Base-by-base conservation (phyloP, 108 stramenopile species). In the Fistulifera pelliculosa region DNA sequence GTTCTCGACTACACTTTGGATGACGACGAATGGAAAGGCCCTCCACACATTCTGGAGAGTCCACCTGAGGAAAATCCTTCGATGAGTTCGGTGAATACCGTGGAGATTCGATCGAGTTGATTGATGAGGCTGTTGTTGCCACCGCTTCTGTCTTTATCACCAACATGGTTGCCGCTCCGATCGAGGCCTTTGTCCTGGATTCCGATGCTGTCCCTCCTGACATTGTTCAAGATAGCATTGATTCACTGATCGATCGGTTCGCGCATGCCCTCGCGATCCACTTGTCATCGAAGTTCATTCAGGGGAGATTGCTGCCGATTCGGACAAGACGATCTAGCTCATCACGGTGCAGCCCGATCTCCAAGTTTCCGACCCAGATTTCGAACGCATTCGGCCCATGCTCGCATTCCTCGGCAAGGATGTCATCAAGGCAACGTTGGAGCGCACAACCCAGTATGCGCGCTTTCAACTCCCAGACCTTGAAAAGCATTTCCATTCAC, bases 391-490 rank as follows among this genome's bases (percentile, higher is more conserved):
- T 35, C 16, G 52, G 54, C 39, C 38, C 28, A 54, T 50, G 23
- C 23, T 50, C 3, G 31, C 31, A 3, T 35, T 6, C 31, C 31
- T 41, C 16, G 51, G 63, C 8, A 31, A 8, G 0, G 27, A 54
- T 13, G 38, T 54, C 1, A 64, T 70, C 7, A n/a, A 52, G 51
- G n/a, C 15, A 1, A 65, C 69, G 8, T 59, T 70, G 15, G 44
- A 3, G 41, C 12, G 16, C 4, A 65, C 69, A 16, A 70, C 69
- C 0, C 63, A 70, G 43, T 70, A 16, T 57, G 64, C 43, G 26
- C 25, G 43, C 27, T 19, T 27, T 15, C 14, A 1, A 13, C 23
- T 13, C 1, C 17, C 40, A 3, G 17, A 35, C n/a, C 17, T 63
- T 10, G 3, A 26, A 3, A 14, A 50, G 18, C 14, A 10, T 6